Evolutionary conservation across 306 rosid genomes (phyloP).

Genomic region (Leucaena leucocephala): DNA sequence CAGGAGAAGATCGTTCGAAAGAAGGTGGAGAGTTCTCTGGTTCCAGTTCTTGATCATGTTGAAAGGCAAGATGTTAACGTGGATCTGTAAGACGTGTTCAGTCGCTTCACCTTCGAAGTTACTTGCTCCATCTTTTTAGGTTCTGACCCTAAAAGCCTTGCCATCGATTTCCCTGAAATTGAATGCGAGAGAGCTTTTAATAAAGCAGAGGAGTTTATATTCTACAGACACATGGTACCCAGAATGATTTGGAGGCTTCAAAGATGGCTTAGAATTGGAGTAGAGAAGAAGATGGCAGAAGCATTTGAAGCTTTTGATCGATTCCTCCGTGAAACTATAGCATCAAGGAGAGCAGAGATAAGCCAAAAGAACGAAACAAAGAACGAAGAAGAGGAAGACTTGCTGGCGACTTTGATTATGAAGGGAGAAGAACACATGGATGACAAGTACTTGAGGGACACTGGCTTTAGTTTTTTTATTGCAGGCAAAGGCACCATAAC

Average conservation of each 20-base stretch:
- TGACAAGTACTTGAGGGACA: too few relatives aligned
- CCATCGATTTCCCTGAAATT: background rate
- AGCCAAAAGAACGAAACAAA: background rate
- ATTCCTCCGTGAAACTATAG: background rate
- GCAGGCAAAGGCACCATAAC: too few relatives aligned
- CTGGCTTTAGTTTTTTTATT: too few relatives aligned
- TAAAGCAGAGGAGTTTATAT: background rate
- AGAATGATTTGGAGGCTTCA: background rate
- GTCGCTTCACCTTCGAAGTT: background rate
- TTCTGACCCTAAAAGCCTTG: background rate
- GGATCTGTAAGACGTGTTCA: background rate
- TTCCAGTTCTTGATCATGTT: background rate
- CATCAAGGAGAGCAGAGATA: background rate
- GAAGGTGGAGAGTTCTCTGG: background rate
- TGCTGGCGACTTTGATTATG: too few relatives aligned
- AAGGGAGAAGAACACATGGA: too few relatives aligned
- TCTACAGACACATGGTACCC: background rate
- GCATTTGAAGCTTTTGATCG: background rate
- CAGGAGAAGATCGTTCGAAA: background rate
- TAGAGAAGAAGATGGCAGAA: background rate
- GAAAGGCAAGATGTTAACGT: background rate
- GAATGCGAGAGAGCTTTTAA: background rate
- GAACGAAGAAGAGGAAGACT: too few relatives aligned
- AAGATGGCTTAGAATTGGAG: background rate
- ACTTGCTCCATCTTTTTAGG: background rate